Evolutionary conservation across 2,329 filamentous ascomycete species (phyloP).

Genomic region (Pseudogymnoascus destructans): DNA sequence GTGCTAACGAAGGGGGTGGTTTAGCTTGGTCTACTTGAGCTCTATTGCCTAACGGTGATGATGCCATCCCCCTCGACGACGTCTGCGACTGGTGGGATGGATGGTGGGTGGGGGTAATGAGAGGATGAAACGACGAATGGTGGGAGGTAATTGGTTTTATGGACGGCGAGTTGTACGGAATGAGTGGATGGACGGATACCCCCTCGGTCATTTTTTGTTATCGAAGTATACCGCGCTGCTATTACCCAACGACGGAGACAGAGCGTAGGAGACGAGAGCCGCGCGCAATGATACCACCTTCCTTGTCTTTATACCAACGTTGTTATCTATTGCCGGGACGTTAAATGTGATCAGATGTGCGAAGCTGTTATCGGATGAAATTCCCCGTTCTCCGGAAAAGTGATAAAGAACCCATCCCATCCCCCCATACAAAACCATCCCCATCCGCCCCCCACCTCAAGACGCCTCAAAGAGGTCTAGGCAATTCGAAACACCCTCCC

Average conservation of each 20-base stretch:
- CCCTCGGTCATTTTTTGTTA: background rate
- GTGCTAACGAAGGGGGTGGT: background rate
- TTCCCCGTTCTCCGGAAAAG: too few species aligned
- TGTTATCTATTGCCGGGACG: background rate
- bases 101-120: background rate
- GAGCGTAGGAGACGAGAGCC: background rate
- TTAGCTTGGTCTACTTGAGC: conserved; percentile 11
- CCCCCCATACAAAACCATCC: too few species aligned
- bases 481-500: too few species aligned
- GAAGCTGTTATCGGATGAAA: too few species aligned
- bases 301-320: background rate
- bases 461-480: too few species aligned
- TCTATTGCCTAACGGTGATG: background rate
- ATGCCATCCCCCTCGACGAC: background rate
- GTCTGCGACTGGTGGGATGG: background rate
- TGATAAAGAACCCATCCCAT: too few species aligned
- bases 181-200: background rate
- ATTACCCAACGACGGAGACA: background rate
- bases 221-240: background rate
- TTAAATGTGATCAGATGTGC: background rate
- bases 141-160: background rate
- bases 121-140: background rate
- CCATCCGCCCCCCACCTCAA: too few species aligned
- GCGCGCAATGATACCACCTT: background rate
- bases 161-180: background rate